Percentiles rank a stretch among this genome's conserved stretches.
phyloP scores from a whole-genome alignment of 768 basidiomycete genomes.

The Tephrocybe sp. region DNA sequence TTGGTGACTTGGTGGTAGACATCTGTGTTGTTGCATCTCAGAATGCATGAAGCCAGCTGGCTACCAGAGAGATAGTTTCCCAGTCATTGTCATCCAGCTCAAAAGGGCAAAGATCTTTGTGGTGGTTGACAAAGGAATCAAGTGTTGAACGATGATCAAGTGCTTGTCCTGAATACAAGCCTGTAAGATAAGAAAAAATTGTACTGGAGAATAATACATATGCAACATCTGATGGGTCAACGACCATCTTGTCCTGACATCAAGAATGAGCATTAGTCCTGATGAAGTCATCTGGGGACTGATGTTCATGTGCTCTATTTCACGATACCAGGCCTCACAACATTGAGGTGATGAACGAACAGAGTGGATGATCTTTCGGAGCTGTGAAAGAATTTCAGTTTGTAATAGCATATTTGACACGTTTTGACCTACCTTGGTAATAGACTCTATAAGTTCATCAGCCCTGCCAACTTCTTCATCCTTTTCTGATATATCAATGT shows the following conservation, averaged over 20 bases:
- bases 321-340: slow-evolving; percentile 14
- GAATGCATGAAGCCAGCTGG: slow-evolving; percentile 19
- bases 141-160: slow-evolving; percentile 13
- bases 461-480: background rate
- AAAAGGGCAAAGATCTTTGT: slow-evolving; percentile 13
- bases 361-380: slow-evolving; percentile 22
- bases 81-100: slow-evolving; percentile 20
- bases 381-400: no score
- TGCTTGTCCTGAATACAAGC: slow-evolving; percentile 14
- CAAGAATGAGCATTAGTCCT: slow-evolving; percentile 25
- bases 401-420: background rate
- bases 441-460: background rate
- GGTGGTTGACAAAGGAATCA: slow-evolving; percentile 15
- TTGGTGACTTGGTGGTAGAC: slow-evolving; percentile 29
- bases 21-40: slow-evolving; percentile 26
- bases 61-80: slow-evolving; percentile 15
- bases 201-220: slow-evolving; percentile 8
- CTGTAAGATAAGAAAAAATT: no score
- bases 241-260: slow-evolving; percentile 26
- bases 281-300: background rate
- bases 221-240: slow-evolving; percentile 29
- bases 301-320: slow-evolving; percentile 9
- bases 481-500: background rate
- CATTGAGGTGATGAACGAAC: slow-evolving; percentile 23
- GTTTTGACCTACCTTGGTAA: background rate